Evolutionary conservation across 1,284 basidiomycete genomes (phyloP), one percentile per base, ranked within the genome.

Genomic region (Polyporus tsugae): DNA sequence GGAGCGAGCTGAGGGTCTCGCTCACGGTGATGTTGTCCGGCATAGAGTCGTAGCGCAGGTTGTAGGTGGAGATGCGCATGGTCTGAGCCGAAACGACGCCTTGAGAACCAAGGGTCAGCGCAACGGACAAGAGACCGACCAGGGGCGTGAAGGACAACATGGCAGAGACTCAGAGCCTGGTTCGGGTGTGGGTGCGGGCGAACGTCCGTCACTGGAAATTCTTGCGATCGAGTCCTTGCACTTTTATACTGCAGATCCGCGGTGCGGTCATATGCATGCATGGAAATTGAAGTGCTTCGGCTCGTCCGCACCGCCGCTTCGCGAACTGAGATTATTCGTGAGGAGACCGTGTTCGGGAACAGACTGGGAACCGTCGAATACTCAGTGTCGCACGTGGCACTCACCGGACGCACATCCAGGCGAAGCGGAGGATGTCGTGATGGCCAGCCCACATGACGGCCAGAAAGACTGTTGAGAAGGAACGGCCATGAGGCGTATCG

Each of bases 31-130:
- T 84, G 55, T 79, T 82, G 76, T 88, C 80, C 35, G 86, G 85
- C 74, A 80, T 79, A 3, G 83, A 84, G 76, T 89, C 88, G 71
- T 82, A 89, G 29, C 87, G 84, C 29, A 89, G 76, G 75, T 89
- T 89, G 78, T 85, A 89, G 0, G 85, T 83, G 7, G 82, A 81
- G 55, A 87, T 69, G 36, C 85, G 82, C 77, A 87, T 72, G 25
- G 49, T 66, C 57, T 67, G 68, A 29, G 57, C 62, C 41, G 25
- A 25, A 13, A 61, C 67, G 39, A 58, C 42, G 15, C 38, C 58
- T 60, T 60, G 58, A 15, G 36, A 6, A 19, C 63, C 52, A 22
- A 58, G 39, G 3, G 69, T 73, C 53, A 72, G 71, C 62, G 59
- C 35, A 13, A 72, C 46, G n/a, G 25, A 60, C 38, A 64, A 39